A percentile compares a stretch with the other conserved stretches of the same genome.
Conservation (phyloP, 129 eudicot species). For the Arctium minus region DNA sequence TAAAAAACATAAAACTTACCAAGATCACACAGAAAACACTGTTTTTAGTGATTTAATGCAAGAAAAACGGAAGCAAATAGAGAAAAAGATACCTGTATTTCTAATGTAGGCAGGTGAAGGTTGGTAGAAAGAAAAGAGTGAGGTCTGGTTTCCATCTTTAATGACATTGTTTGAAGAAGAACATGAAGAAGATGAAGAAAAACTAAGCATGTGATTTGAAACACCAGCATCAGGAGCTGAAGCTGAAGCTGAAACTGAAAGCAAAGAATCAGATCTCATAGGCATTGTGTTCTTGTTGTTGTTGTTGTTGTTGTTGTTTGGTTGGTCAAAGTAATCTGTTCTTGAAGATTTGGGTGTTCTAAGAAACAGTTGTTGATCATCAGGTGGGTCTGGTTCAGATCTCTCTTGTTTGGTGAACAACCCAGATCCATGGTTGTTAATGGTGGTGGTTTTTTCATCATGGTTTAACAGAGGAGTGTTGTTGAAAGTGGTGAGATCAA, state of each 20-base stretch:
- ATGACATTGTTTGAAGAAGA: background rate
- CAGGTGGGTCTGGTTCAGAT: constrained; percentile 40
- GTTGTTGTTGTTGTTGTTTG: background rate
- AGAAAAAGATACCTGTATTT: constrained; percentile 31
- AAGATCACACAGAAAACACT: background rate
- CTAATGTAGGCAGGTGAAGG: constrained; percentile 36
- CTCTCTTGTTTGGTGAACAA: constrained; percentile 47
- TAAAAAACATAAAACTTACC: background rate
- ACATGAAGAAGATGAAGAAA: constrained; percentile 36
- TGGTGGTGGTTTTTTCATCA: constrained; percentile 14
- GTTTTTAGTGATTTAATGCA: background rate
- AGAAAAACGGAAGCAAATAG: background rate
- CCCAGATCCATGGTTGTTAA: constrained; percentile 44
- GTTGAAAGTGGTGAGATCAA: constrained; percentile 30
- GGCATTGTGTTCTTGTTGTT: constrained; percentile 22
- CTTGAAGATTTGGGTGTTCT: constrained; percentile 32
- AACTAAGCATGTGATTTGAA: constrained; percentile 46
- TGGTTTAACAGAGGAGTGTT: background rate
- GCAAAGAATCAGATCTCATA: constrained; percentile 33
- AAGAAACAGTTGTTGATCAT: constrained; percentile 23
- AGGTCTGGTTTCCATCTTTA: constrained; percentile 27
- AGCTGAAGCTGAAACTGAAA: constrained; percentile 46
- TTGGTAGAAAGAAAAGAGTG: constrained; percentile 35
- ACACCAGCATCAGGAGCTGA: constrained; percentile 20
- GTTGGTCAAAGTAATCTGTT: constrained; percentile 31